These are phyloP conservation scores for Inonotus hispidus DNA, from an alignment of 1,284 basidiomycete genomes.

Conservation along the genomic window DNA sequence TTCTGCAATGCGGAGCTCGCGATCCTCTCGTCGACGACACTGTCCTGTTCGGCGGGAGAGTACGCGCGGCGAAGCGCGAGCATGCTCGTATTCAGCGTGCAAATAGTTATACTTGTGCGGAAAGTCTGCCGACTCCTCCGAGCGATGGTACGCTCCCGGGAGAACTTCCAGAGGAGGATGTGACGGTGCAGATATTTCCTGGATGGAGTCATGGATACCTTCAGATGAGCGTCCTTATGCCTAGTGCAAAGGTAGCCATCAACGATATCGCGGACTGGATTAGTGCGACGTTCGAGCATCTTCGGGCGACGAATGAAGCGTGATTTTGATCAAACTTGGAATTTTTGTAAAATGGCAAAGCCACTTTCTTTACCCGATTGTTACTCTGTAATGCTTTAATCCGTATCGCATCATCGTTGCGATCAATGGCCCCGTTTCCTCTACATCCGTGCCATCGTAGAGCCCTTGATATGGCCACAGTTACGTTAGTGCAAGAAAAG, in stretches of 20 bases:
- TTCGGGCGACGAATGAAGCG: constrained; percentile 21
- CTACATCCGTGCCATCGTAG: too few relatives aligned
- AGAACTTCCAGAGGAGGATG: constrained; percentile 80
- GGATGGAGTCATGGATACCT: constrained; percentile 94
- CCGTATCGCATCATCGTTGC: too few relatives aligned
- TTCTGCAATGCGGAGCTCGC: constrained; percentile 92
- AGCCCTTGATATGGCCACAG: too few relatives aligned
- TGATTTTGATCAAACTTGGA: constrained; percentile 20
- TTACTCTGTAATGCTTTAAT: too few relatives aligned
- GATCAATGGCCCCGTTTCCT: too few relatives aligned
- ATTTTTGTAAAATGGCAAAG: neutral
- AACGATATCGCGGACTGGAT: constrained; percentile 94
- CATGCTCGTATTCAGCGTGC: constrained; percentile 49
- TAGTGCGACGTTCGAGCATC: constrained; percentile 63
- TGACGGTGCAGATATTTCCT: constrained; percentile 85
- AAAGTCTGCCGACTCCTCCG: constrained; percentile 45
- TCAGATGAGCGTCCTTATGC: constrained; percentile 89
- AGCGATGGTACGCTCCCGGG: constrained; percentile 53
- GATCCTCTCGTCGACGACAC: constrained; percentile 97
- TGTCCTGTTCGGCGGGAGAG: constrained; percentile 88
- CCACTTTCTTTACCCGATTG: too few relatives aligned
- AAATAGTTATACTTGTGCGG: constrained; percentile 46
- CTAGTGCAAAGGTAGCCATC: constrained; percentile 77
- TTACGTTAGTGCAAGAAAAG: too few relatives aligned
- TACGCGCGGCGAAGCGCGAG: constrained; percentile 85